Conservation (phyloP, 768 basidiomycete genomes). For the Leccinum pellstonianum region DNA sequence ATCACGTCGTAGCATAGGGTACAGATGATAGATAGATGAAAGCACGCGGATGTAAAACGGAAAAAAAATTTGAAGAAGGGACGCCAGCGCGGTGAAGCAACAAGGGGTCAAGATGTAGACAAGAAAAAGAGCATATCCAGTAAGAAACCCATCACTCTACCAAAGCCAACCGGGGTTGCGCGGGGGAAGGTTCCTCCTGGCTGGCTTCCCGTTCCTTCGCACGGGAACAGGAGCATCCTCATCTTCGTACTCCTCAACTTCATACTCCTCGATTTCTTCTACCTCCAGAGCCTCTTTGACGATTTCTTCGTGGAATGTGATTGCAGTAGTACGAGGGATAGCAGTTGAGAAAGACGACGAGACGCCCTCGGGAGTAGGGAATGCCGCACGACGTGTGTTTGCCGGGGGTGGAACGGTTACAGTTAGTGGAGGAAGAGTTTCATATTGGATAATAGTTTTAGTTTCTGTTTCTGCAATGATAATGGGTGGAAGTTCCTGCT, state of each 20-base stretch:
- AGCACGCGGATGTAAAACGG: constrained; percentile 8
- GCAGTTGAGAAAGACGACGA: constrained; percentile 56
- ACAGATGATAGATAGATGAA: constrained; percentile 11
- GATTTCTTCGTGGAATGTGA: constrained; percentile 63
- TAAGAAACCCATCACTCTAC: constrained; percentile 34
- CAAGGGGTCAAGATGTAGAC: constrained; percentile 20
- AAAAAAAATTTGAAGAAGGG: constrained; percentile 21
- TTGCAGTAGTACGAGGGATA: constrained; percentile 71
- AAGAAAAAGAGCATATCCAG: constrained; percentile 38
- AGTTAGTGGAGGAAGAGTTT: constrained; percentile 54
- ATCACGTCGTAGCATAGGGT: constrained; percentile 21
- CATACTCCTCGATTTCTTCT: constrained; percentile 41
- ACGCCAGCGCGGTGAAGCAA: constrained; percentile 24
- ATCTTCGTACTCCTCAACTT: constrained; percentile 41
- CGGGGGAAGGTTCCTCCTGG: constrained; percentile 45
- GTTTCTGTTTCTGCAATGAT: constrained; percentile 53
- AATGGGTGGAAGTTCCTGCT: constrained; percentile 44
- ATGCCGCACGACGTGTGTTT: constrained; percentile 72
- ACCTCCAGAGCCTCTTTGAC: constrained; percentile 31
- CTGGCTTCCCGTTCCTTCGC: constrained; percentile 42
- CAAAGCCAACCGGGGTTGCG: constrained; percentile 56
- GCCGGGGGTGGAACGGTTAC: constrained; percentile 74
- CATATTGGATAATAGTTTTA: constrained; percentile 57
- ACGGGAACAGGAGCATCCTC: constrained; percentile 42
- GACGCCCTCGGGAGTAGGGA: constrained; percentile 65